Evolutionary conservation across 2,329 filamentous ascomycete genomes (phyloP).

Genomic region (Chaetomium olivaceum): DNA sequence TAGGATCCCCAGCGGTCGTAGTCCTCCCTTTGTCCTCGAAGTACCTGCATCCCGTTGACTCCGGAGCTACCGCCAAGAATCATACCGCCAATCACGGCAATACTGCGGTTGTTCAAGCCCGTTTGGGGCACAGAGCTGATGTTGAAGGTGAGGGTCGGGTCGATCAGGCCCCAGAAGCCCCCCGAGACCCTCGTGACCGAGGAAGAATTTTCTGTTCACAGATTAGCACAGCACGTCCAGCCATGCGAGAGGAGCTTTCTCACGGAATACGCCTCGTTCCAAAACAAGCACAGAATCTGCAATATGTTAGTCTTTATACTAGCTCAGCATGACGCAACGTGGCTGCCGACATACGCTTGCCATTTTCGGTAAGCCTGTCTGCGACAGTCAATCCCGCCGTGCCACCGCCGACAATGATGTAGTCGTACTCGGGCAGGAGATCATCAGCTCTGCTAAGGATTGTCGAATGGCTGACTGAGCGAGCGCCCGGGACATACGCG

Average conservation of each 20-base stretch:
- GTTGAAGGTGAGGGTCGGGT: constrained; percentile 35
- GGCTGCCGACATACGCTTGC: constrained; percentile 15
- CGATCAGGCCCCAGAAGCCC: constrained; percentile 18
- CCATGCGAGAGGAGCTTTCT: constrained; percentile 34
- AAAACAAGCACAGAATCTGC: constrained; percentile 33
- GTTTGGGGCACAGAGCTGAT: constrained; percentile 32
- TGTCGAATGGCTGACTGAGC: constrained; percentile 7
- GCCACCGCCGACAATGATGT: constrained; percentile 29
- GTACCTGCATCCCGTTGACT: constrained; percentile 35
- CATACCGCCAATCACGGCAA: constrained; percentile 30
- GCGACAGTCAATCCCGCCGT: constrained; percentile 28
- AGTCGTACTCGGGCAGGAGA: constrained; percentile 26
- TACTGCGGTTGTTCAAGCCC: constrained; percentile 29
- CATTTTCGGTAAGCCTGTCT: constrained; percentile 26
- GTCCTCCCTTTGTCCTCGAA: constrained; percentile 35
- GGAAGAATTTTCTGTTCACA: constrained; percentile 6
- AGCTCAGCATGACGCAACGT: background rate
- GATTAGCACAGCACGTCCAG: background rate
- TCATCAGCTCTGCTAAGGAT: constrained; percentile 14
- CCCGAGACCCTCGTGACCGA: constrained; percentile 7
- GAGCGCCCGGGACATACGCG: background rate
- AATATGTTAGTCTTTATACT: background rate
- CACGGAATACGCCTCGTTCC: constrained; percentile 35
- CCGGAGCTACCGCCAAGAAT: constrained; percentile 37
- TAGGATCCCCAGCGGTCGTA: constrained; percentile 35